Percentiles rank a stretch among this genome's conserved stretches.
These are phyloP conservation scores for Sphaerulina populicola DNA, from an alignment of 2,329 filamentous ascomycete genomes.

Conservation along the genomic window DNA sequence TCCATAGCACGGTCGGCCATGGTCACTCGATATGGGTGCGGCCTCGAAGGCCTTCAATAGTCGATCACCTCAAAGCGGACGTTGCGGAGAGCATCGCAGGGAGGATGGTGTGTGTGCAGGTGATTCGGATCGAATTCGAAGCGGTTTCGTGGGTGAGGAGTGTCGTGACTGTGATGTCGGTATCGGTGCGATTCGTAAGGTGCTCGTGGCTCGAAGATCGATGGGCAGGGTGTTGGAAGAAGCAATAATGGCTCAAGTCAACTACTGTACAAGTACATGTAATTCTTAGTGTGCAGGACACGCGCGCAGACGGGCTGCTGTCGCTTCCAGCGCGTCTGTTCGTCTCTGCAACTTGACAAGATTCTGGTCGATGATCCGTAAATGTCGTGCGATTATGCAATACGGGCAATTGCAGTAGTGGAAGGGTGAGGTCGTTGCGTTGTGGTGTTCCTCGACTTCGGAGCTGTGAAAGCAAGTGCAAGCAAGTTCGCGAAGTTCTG, in stretches of 20 bases:
- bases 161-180: background rate
- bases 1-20: constrained; percentile 40
- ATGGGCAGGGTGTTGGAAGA: background rate
- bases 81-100: background rate
- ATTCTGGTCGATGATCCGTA: background rate
- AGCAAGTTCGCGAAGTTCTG: no score
- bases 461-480: no score
- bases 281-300: background rate
- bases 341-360: background rate
- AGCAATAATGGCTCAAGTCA: no score
- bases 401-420: background rate
- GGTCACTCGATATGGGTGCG: constrained; percentile 3
- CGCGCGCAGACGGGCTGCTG: background rate
- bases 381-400: background rate
- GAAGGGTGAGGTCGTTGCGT: background rate
- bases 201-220: background rate
- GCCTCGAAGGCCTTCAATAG: background rate
- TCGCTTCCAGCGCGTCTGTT: background rate
- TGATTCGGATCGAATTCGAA: background rate
- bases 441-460: no score
- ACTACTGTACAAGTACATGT: background rate
- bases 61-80: background rate
- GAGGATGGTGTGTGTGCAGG: background rate
- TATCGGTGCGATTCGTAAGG: background rate
- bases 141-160: background rate